These are phyloP conservation scores for Trichophyton benhamiae DNA, from an alignment of 2,329 filamentous ascomycete genomes.

Conservation along the genomic window DNA sequence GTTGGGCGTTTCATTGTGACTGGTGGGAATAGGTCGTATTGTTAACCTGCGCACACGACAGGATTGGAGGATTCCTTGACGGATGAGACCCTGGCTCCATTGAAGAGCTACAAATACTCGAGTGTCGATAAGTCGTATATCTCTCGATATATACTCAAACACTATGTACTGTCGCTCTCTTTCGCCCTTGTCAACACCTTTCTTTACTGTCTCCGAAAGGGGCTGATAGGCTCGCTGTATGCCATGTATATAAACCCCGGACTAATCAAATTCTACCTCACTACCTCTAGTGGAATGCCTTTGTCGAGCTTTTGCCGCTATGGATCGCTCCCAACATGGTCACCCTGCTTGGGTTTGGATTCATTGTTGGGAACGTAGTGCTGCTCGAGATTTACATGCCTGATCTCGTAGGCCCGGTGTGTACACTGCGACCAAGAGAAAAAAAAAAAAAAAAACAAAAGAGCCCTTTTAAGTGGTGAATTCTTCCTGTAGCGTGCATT, in stretches of 20 bases:
- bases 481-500: neutral
- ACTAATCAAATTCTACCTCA: slow-evolving; percentile 6
- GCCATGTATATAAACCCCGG: slow-evolving; percentile 3
- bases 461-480: neutral
- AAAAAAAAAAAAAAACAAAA: too few relatives aligned
- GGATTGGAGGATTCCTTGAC: slow-evolving; percentile 49
- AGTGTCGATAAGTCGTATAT: slow-evolving; percentile 91
- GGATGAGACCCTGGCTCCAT: slow-evolving; percentile 77
- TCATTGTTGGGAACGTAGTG: slow-evolving; percentile 74
- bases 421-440: slow-evolving; percentile 21
- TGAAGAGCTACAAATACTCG: slow-evolving; percentile 95
- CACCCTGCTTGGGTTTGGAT: slow-evolving; percentile 86
- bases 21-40: neutral
- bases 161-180: slow-evolving; percentile 60
- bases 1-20: neutral
- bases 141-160: slow-evolving; percentile 83
- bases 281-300: slow-evolving; percentile 73
- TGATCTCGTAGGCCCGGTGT: slow-evolving; percentile 76
- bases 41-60: neutral
- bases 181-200: neutral
- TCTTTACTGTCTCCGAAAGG: neutral
- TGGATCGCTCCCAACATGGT: slow-evolving; percentile 99
- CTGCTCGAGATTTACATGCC: slow-evolving; percentile 70
- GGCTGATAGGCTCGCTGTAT: neutral
- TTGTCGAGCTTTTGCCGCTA: slow-evolving; percentile 80